Evolutionary conservation across 2,329 filamentous ascomycete genomes (phyloP), one percentile per base, ranked within the genome.

Genomic region (Cryphonectria radicalis): DNA sequence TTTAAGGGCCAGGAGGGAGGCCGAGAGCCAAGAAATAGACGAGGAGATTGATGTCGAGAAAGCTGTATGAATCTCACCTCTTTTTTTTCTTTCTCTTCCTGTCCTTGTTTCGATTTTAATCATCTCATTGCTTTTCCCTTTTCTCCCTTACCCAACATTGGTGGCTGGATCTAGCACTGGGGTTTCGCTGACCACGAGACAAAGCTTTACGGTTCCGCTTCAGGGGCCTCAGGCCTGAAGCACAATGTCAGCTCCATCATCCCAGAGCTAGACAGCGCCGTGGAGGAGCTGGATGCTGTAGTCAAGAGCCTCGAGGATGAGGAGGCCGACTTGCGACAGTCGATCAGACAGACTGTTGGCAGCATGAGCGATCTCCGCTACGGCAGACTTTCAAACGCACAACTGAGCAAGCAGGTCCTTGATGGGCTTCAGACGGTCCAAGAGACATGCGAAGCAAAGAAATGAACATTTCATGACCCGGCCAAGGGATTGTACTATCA

Each of bases 281-380:
- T 87, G 57, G 80, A 83, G 22, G 88, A 89, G 72, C 82, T 97
- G 40, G 89, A 94, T 77, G 85, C 84, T 28, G 91, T 96, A 77
- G 89, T 95, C 69, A 83, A 85, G 71, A 84, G 83, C 55, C 83
- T 95, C 5, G 88, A 93, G 75, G 83, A 87, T 46, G 91, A 95
- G 75, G 89, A 92, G 68, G 84, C 85, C 0, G 79, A 79, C 1
- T 82, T 94, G 3, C 80, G 92, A 7, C 83, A 86, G 4, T 87
- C 89, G 14, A 86, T 96, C 67, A 86, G 86, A 74, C 86, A 89
- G 70, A 91, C 87, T 0, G 87, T 96, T 22, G 91, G 91, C 43
- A 89, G 88, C 64, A 83, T 97, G 78, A 97, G 93, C 80, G 93
- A 97, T 80, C 84, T 97, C 69, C 90, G 93, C 63, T 95, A 96